A percentile compares a stretch with the other conserved stretches of the same genome.
phyloP scores from a whole-genome alignment of 768 basidiomycete species.

The Panaeolus cyanescens region DNA sequence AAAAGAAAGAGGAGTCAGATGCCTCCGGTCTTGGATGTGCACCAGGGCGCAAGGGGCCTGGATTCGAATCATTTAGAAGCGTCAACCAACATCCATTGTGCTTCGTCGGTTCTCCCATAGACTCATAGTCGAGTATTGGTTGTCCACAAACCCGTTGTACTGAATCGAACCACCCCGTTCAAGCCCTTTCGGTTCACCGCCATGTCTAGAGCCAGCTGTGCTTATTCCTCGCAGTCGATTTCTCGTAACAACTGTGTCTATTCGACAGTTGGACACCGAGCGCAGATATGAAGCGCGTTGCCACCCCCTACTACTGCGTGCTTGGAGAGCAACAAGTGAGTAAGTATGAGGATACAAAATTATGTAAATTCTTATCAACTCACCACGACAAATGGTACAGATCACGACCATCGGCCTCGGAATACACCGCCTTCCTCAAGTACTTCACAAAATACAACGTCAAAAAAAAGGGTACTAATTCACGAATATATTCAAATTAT shows the following conservation, averaged over 20 bases:
- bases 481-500: not conserved
- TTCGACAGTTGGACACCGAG: not conserved
- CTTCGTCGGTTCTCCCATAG: not conserved
- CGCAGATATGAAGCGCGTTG: not conserved
- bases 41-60: not conserved
- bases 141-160: too few relatives aligned
- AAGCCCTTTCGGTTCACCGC: not conserved
- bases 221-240: not conserved
- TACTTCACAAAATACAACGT: not conserved
- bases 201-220: too few relatives aligned
- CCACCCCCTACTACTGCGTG: not conserved
- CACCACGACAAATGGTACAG: not conserved
- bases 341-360: too few relatives aligned
- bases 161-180: too few relatives aligned
- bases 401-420: not conserved
- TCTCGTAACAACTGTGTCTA: not conserved
- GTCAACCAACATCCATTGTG: not conserved
- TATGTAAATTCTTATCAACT: not conserved
- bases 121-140: too few relatives aligned
- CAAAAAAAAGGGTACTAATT: not conserved
- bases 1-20: not conserved
- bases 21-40: not conserved
- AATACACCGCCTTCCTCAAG: not conserved
- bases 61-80: not conserved
- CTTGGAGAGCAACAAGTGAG: too few relatives aligned